These are phyloP conservation scores for Leccinum disarticulatum DNA, from an alignment of 768 basidiomycete genomes.

Conservation along the genomic window DNA sequence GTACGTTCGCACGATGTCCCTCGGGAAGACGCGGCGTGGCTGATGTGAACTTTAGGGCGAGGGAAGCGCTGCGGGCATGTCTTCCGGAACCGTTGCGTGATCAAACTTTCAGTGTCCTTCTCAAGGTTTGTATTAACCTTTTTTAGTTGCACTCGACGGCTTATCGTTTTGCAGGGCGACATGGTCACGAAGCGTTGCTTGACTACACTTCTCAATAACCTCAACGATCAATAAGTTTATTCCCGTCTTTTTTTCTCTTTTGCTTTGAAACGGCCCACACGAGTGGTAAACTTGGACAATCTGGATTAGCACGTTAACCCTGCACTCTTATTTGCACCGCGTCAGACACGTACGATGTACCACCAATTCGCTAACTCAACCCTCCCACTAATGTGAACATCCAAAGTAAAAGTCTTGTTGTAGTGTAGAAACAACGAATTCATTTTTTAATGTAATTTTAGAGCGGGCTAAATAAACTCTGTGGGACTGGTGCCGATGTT, in stretches of 20 bases:
- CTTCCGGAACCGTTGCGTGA: slow-evolving; percentile 94
- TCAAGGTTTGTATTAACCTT: slow-evolving; percentile 62
- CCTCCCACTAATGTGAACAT: slow-evolving; percentile 33
- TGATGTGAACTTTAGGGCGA: slow-evolving; percentile 56
- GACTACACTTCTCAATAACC: slow-evolving; percentile 85
- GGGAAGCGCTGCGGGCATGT: slow-evolving; percentile 94
- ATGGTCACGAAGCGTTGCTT: slow-evolving; percentile 97
- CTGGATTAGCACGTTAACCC: slow-evolving; percentile 28
- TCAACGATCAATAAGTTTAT: slow-evolving; percentile 59
- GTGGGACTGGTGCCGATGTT: too few species aligned
- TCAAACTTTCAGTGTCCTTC: slow-evolving; percentile 84
- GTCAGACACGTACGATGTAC: slow-evolving; percentile 31
- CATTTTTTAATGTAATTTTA: slow-evolving; percentile 2
- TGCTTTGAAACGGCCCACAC: slow-evolving; percentile 19
- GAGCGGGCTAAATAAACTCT: not conserved
- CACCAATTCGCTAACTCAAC: slow-evolving; percentile 31
- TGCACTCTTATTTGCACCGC: slow-evolving; percentile 32
- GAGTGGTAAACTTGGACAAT: slow-evolving; percentile 32
- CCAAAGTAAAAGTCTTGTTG: slow-evolving; percentile 33
- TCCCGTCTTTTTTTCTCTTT: slow-evolving; percentile 1
- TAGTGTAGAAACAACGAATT: slow-evolving; percentile 32
- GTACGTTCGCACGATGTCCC: slow-evolving; percentile 43
- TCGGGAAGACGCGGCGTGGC: slow-evolving; percentile 2
- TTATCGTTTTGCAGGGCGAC: slow-evolving; percentile 64
- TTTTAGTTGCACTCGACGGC: not conserved